These are phyloP conservation scores for Balansia obtecta DNA, from an alignment of 2,329 filamentous ascomycete species.

Conservation along the genomic window DNA sequence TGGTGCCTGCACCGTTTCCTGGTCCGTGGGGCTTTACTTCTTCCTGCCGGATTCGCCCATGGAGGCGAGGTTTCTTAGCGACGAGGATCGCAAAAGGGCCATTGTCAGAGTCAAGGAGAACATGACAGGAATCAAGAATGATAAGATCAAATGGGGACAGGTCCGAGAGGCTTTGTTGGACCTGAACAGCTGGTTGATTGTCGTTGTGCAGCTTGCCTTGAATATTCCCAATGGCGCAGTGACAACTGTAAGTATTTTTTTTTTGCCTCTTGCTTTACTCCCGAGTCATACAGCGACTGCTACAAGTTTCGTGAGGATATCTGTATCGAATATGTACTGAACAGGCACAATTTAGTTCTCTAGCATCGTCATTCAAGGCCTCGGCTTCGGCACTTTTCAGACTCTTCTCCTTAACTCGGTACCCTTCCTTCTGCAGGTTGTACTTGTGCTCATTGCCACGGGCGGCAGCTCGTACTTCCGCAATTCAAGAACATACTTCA, in stretches of 20 bases:
- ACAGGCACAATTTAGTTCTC: slow-evolving; percentile 10
- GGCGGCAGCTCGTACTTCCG: slow-evolving; percentile 12
- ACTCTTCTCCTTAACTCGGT: slow-evolving; percentile 12
- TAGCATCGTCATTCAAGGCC: slow-evolving; percentile 14
- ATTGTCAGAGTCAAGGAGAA: slow-evolving; percentile 19
- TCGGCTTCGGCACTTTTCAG: slow-evolving; percentile 13
- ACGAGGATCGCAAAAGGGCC: slow-evolving; percentile 17
- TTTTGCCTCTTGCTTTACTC: too few species aligned
- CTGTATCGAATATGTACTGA: too few species aligned
- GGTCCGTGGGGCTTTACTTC: slow-evolving; percentile 11
- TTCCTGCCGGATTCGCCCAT: slow-evolving; percentile 13
- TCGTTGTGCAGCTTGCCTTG: slow-evolving; percentile 13
- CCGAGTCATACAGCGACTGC: too few species aligned
- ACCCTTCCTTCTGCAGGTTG: slow-evolving; percentile 11
- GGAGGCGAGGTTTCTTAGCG: slow-evolving; percentile 16
- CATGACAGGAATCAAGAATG: slow-evolving; percentile 22
- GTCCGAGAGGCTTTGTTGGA: slow-evolving; percentile 14
- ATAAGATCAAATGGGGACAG: slow-evolving; percentile 13
- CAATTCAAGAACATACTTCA: slow-evolving; percentile 16
- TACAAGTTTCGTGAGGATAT: not conserved
- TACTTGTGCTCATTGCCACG: slow-evolving; percentile 13
- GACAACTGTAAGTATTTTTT: slow-evolving; percentile 10
- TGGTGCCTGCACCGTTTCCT: slow-evolving; percentile 12
- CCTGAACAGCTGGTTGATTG: slow-evolving; percentile 15
- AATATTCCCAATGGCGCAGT: slow-evolving; percentile 20